Conservation (phyloP, 768 basidiomycete species). For the Lactarius sanguifluus region DNA sequence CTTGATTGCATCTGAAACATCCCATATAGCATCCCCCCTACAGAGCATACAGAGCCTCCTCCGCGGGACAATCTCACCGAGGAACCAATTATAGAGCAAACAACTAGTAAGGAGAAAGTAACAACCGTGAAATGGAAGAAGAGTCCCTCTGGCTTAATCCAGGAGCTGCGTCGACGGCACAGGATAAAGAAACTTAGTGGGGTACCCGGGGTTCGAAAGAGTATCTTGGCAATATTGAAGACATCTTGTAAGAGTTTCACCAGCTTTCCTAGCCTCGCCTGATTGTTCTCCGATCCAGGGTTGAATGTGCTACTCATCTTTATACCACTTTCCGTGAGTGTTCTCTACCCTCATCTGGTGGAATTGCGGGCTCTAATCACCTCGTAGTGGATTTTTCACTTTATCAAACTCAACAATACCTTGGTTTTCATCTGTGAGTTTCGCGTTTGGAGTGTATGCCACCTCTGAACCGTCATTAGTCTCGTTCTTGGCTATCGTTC, state of each 20-base stretch:
- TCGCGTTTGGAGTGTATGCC: neutral
- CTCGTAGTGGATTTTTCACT: constrained; percentile 70
- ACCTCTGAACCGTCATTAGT: constrained; percentile 40
- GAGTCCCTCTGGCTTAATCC: neutral
- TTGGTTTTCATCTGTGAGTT: constrained; percentile 72
- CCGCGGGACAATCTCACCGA: neutral
- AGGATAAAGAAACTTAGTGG: constrained; percentile 37
- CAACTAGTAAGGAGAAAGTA: no score
- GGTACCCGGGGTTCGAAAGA: constrained; percentile 46
- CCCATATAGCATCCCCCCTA: neutral
- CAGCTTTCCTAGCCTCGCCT: neutral
- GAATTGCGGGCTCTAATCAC: constrained; percentile 14
- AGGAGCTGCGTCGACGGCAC: constrained; percentile 1
- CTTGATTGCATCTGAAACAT: neutral
- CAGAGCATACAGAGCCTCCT: no score
- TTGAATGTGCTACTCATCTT: constrained; percentile 69
- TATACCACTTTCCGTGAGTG: constrained; percentile 66
- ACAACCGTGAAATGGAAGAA: neutral
- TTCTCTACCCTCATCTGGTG: neutral
- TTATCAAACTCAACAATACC: constrained; percentile 52
- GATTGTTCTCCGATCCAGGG: constrained; percentile 42
- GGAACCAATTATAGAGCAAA: neutral
- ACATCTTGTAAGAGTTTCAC: constrained; percentile 52
- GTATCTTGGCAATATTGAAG: constrained; percentile 53
- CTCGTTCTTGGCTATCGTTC: constrained; percentile 80